Evolutionary conservation across 2,329 filamentous ascomycete genomes (phyloP).

Genomic region (Aspergillus viridinutans): DNA sequence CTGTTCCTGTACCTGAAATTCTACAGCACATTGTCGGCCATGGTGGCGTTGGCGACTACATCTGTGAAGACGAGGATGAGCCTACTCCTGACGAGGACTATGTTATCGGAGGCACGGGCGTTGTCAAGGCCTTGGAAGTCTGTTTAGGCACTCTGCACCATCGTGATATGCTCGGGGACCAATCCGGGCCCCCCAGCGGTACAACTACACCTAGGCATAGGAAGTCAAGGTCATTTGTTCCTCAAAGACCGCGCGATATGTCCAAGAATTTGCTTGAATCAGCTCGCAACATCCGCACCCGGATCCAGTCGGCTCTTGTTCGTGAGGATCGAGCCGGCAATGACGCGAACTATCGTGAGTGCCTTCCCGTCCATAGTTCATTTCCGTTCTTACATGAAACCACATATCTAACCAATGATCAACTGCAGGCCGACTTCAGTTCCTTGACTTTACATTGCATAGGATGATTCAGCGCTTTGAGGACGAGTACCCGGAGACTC

Average conservation of each 20-base stretch:
- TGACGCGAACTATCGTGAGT: constrained; percentile 72
- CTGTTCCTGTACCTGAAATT: constrained; percentile 71
- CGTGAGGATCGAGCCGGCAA: constrained; percentile 68
- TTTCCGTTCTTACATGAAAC: not conserved
- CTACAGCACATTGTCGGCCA: constrained; percentile 82
- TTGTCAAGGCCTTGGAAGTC: constrained; percentile 89
- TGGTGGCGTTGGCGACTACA: constrained; percentile 46
- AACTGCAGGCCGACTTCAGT: constrained; percentile 64
- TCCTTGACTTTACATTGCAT: constrained; percentile 82
- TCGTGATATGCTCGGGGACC: constrained; percentile 35
- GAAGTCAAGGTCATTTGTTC: constrained; percentile 47
- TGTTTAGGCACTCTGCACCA: constrained; percentile 77
- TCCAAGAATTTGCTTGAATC: constrained; percentile 83
- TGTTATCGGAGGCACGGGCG: constrained; percentile 89
- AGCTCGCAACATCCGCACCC: constrained; percentile 79
- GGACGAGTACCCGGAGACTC: constrained; percentile 89
- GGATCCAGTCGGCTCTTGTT: constrained; percentile 77
- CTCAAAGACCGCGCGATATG: constrained; percentile 78
- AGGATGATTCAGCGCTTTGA: constrained; percentile 95
- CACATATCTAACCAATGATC: constrained; percentile 2
- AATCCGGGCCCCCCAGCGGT: constrained; percentile 47
- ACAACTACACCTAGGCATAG: constrained; percentile 52
- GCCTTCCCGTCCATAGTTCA: constrained; percentile 19
- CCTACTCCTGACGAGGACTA: constrained; percentile 86
- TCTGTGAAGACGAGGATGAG: constrained; percentile 57